Conservation (phyloP, 352 stramenopile species). For the Pythium apleroticum region DNA sequence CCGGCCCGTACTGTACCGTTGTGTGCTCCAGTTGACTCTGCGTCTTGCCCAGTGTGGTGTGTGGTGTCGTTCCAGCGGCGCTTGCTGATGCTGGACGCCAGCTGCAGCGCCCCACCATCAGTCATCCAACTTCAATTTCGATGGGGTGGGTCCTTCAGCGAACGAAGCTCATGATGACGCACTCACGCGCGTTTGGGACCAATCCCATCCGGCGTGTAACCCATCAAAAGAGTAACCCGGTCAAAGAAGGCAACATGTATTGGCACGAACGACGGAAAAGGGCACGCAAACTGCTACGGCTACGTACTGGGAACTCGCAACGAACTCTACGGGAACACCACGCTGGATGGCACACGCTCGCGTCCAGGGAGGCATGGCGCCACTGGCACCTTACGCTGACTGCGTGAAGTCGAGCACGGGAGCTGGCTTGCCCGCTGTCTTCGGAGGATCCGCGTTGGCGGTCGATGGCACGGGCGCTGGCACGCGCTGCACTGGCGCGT, state of each 20-base stretch:
- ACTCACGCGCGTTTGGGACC: too few relatives aligned
- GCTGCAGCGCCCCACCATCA: background rate
- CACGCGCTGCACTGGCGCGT: background rate
- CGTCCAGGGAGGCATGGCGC: background rate
- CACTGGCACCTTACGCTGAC: background rate
- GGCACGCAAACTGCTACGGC: background rate
- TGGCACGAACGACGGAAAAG: background rate
- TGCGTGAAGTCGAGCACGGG: background rate
- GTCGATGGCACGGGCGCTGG: conserved; percentile 1
- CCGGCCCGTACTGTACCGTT: background rate
- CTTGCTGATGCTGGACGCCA: background rate
- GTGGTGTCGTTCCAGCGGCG: too few relatives aligned
- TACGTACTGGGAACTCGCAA: background rate
- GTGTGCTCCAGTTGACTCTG: too few relatives aligned
- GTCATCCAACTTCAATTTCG: background rate
- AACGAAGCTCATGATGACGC: background rate
- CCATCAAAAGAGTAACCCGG: background rate
- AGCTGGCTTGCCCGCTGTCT: background rate
- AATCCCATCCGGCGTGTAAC: background rate
- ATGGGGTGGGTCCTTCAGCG: background rate
- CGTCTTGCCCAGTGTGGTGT: too few relatives aligned
- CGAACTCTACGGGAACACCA: background rate
- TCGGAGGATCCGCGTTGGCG: background rate
- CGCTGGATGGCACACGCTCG: background rate
- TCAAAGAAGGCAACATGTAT: background rate